phyloP scores from a whole-genome alignment of 2,329 filamentous ascomycete species.

The Neoarthrinium moseri region DNA sequence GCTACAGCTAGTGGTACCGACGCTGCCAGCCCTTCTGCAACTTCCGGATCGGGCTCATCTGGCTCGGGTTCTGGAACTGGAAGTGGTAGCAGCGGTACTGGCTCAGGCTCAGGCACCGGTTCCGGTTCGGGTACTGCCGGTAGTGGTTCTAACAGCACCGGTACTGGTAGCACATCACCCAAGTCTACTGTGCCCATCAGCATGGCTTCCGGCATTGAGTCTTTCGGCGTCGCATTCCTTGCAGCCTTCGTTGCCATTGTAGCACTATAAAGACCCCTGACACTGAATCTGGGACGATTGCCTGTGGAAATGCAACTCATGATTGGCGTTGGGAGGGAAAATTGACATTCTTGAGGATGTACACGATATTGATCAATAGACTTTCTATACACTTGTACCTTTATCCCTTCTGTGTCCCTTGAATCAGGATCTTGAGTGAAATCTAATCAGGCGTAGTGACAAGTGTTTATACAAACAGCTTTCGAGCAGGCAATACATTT shows the following conservation, averaged over 20 bases:
- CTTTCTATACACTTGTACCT: no score
- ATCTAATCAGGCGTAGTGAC: no score
- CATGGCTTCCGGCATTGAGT: conserved; percentile 5
- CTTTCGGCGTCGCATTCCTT: conserved; percentile 11
- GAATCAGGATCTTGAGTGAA: no score
- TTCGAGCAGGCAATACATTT: no score
- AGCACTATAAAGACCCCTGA: conserved; percentile 4
- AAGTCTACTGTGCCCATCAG: not conserved
- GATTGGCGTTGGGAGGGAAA: not conserved
- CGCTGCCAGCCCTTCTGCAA: conserved; percentile 11
- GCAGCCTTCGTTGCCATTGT: conserved; percentile 11
- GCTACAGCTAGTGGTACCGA: conserved; percentile 16
- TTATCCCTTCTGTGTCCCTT: no score
- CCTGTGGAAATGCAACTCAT: not conserved
- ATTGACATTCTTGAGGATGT: not conserved
- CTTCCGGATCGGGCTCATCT: conserved; percentile 8
- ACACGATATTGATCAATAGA: conserved; percentile 2
- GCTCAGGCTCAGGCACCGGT: conserved; percentile 13
- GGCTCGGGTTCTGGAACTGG: conserved; percentile 18
- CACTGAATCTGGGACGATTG: not conserved
- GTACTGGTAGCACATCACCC: conserved; percentile 1
- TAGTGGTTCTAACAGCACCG: conserved; percentile 8
- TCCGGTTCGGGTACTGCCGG: conserved; percentile 9
- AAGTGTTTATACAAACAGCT: no score
- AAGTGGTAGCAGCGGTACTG: conserved; percentile 9